Conservation (phyloP, 2,329 filamentous ascomycete species). For the Cordyceps militaris region DNA sequence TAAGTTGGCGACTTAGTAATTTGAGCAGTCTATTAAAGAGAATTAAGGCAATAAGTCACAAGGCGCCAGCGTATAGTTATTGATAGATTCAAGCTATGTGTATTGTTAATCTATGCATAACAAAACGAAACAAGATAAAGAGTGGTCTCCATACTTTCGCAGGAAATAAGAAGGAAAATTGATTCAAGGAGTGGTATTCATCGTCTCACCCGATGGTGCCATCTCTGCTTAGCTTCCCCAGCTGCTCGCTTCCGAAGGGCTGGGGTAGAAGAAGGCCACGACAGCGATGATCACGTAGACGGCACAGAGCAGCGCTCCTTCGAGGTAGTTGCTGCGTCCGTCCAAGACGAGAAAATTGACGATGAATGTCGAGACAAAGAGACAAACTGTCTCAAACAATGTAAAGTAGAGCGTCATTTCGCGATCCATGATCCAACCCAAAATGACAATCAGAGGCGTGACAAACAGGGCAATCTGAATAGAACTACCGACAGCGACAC, state of each 20-base stretch:
- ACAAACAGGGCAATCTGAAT: constrained; percentile 69
- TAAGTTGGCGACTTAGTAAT: too few relatives aligned
- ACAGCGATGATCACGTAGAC: constrained; percentile 63
- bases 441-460: constrained; percentile 61
- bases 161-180: not conserved
- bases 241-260: constrained; percentile 38
- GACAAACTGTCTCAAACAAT: constrained; percentile 78
- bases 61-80: not conserved
- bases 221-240: constrained; percentile 21
- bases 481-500: constrained; percentile 62
- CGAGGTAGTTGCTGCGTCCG: constrained; percentile 79
- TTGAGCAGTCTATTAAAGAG: too few relatives aligned
- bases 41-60: too few relatives aligned
- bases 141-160: not conserved
- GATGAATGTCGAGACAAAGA: constrained; percentile 78
- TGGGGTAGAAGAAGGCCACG: constrained; percentile 60
- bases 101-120: not conserved
- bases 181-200: not conserved
- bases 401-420: constrained; percentile 81
- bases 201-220: not conserved
- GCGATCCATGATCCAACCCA: constrained; percentile 62
- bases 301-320: constrained; percentile 63
- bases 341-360: constrained; percentile 85
- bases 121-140: not conserved
- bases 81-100: not conserved